Conservation (phyloP, 768 basidiomycete genomes). For the Calocera cornea region DNA sequence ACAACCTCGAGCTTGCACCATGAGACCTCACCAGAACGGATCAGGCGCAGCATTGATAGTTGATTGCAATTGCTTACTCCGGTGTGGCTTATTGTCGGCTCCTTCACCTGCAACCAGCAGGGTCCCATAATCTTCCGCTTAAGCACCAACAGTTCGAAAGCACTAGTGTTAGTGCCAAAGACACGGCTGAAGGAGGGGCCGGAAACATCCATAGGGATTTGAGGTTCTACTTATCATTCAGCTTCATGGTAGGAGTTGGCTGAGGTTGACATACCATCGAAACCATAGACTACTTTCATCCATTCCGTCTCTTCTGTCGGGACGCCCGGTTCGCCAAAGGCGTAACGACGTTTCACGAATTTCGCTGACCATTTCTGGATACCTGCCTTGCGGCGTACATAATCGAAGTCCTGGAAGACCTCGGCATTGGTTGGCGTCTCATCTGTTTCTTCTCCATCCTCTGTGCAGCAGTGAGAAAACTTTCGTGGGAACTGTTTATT, state of each 20-base stretch:
- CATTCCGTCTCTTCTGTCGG: slow-evolving; percentile 69
- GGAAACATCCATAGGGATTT: slow-evolving; percentile 54
- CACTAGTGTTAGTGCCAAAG: slow-evolving; percentile 81
- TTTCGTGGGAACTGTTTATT: not conserved
- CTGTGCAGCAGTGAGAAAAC: slow-evolving; percentile 19
- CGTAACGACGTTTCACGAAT: slow-evolving; percentile 80
- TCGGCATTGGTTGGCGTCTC: slow-evolving; percentile 53
- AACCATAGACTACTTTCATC: slow-evolving; percentile 89
- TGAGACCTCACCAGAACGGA: slow-evolving; percentile 46
- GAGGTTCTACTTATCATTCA: slow-evolving; percentile 41
- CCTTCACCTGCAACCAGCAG: slow-evolving; percentile 84
- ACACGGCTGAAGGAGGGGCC: slow-evolving; percentile 78
- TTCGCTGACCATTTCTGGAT: slow-evolving; percentile 70
- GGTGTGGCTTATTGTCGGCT: slow-evolving; percentile 58
- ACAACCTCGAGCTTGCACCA: slow-evolving; percentile 93
- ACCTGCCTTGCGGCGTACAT: slow-evolving; percentile 52
- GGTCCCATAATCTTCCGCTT: slow-evolving; percentile 99
- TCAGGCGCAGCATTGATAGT: not conserved
- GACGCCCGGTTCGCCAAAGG: slow-evolving; percentile 74
- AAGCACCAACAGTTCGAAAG: slow-evolving; percentile 84
- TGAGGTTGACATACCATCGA: slow-evolving; percentile 45
- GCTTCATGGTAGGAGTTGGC: not conserved
- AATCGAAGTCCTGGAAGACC: slow-evolving; percentile 73
- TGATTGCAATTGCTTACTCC: slow-evolving; percentile 53
- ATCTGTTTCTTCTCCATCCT: slow-evolving; percentile 57